phyloP scores from a whole-genome alignment of 2,329 filamentous ascomycete species.

The Penicillium sp. region DNA sequence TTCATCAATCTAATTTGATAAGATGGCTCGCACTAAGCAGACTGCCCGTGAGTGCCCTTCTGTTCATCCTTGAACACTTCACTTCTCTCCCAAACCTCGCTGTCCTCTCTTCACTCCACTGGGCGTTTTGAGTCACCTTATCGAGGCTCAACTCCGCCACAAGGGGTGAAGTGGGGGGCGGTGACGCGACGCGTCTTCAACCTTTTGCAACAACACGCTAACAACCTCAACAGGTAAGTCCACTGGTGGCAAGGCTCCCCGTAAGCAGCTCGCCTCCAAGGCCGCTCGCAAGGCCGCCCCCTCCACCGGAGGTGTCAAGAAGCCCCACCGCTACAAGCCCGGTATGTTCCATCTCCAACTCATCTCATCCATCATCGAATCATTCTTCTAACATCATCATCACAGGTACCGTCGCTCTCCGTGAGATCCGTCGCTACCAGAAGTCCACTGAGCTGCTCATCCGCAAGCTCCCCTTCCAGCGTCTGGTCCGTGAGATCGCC shows the following conservation, averaged over 20 bases:
- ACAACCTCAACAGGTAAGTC: slow-evolving; percentile 64
- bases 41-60: slow-evolving; percentile 52
- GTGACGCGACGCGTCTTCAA: slow-evolving; percentile 19
- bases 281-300: slow-evolving; percentile 97
- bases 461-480: slow-evolving; percentile 96
- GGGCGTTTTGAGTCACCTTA: background rate
- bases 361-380: background rate
- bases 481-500: slow-evolving; percentile 94
- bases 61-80: slow-evolving; percentile 13
- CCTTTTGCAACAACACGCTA: slow-evolving; percentile 30
- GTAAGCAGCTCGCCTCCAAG: slow-evolving; percentile 99
- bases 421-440: slow-evolving; percentile 98
- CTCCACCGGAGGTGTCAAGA: slow-evolving; percentile 96
- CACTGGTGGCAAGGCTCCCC: slow-evolving; percentile 72
- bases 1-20: slow-evolving; percentile 30
- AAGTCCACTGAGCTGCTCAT: slow-evolving; percentile 96
- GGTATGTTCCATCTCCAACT: slow-evolving; percentile 51
- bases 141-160: background rate
- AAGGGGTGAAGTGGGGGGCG: background rate
- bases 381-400: slow-evolving; percentile 34
- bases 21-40: slow-evolving; percentile 58
- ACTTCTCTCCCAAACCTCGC: slow-evolving; percentile 13
- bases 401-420: slow-evolving; percentile 83
- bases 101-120: background rate
- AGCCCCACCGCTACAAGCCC: slow-evolving; percentile 89